Conservation (phyloP, 2,329 filamentous ascomycete genomes). For the Colletotrichum sp. region DNA sequence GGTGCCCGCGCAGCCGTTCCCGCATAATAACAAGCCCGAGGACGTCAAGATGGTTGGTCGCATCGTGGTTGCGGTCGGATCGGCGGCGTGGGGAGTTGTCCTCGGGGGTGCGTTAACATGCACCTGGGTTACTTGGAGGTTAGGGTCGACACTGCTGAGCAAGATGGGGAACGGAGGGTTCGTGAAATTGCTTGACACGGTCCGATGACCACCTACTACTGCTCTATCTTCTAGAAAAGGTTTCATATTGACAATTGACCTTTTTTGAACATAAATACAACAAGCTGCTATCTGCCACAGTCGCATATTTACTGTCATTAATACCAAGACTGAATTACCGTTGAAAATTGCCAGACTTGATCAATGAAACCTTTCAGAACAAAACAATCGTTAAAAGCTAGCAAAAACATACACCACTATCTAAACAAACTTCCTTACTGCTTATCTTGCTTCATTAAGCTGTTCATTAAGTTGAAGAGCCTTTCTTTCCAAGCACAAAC, state of each 20-base stretch:
- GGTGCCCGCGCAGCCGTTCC: slow-evolving; percentile 32
- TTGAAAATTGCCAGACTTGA: background rate
- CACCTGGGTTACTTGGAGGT: background rate
- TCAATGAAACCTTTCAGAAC: background rate
- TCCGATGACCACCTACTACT: too few species aligned
- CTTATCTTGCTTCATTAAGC: background rate
- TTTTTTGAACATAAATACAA: rapidly evolving
- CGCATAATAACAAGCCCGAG: slow-evolving; percentile 29
- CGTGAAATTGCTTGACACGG: too few species aligned
- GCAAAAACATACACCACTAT: background rate
- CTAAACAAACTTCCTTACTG: background rate
- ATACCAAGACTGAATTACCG: too few species aligned
- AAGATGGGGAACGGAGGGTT: background rate
- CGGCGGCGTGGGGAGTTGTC: background rate
- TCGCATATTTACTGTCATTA: rapidly evolving
- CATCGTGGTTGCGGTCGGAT: background rate
- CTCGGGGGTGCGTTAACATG: background rate
- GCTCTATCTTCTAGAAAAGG: too few species aligned
- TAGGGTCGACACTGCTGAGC: background rate
- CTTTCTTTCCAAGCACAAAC: background rate
- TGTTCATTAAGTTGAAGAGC: background rate
- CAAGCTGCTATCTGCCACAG: too few species aligned
- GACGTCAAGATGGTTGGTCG: background rate
- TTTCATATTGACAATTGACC: too few species aligned
- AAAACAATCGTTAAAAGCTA: background rate